Evolutionary conservation across 768 basidiomycete species (phyloP).

Genomic region (Lactarius tabidus): DNA sequence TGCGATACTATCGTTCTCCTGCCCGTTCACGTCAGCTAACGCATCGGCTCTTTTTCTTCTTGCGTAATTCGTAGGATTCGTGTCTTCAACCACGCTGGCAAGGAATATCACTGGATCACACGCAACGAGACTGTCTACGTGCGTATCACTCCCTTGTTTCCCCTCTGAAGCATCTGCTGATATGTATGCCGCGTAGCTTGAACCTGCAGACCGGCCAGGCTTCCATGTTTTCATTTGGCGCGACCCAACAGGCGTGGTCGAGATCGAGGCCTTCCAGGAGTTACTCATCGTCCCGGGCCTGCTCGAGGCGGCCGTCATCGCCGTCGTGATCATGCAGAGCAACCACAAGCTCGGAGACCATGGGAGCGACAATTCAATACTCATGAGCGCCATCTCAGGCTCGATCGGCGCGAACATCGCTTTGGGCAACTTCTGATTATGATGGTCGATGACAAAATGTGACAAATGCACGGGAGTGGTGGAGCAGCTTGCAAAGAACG

Average conservation of each 20-base stretch:
- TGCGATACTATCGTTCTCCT: neutral
- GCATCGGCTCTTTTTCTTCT: neutral
- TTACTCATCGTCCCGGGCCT: constrained; percentile 7
- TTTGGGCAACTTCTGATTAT: neutral
- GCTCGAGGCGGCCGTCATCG: constrained; percentile 24
- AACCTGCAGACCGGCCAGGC: constrained; percentile 3
- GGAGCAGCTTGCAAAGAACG: neutral
- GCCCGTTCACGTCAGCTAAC: neutral
- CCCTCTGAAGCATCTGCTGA: neutral
- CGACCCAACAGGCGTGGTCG: neutral
- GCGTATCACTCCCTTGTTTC: neutral
- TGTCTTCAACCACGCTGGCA: constrained; percentile 1
- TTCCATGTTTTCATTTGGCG: constrained; percentile 4
- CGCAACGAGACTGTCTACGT: constrained; percentile 3
- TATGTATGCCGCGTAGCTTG: neutral
- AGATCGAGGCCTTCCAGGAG: constrained; percentile 16
- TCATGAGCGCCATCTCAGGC: neutral
- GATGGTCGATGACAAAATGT: neutral
- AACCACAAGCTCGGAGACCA: constrained; percentile 13
- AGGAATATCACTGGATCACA: constrained; percentile 12
- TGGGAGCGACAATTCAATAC: no score
- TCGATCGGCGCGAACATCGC: neutral
- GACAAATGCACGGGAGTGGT: neutral
- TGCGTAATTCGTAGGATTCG: neutral
- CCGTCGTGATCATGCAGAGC: constrained; percentile 26